A percentile compares a stretch with the other conserved stretches of the same genome.
phyloP scores from a whole-genome alignment of 495 filamentous ascomycete genomes.

The Xylaria grammica region DNA sequence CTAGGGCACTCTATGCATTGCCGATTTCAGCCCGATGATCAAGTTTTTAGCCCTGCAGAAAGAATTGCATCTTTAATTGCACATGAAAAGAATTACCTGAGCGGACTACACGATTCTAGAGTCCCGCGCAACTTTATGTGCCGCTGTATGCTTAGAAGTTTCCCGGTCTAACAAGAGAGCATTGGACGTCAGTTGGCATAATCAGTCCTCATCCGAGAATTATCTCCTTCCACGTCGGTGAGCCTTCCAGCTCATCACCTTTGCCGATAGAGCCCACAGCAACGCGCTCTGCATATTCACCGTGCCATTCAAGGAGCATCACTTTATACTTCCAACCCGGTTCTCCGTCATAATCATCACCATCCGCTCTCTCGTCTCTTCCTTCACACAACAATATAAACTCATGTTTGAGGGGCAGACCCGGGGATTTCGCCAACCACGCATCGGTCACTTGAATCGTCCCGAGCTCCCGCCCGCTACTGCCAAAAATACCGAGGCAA shows the following conservation, averaged over 20 bases:
- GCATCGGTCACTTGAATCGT: not conserved
- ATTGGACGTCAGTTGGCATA: not conserved
- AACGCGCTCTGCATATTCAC: slow-evolving; percentile 25
- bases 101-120: too few species aligned
- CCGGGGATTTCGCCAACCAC: not conserved
- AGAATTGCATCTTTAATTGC: too few species aligned
- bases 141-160: too few species aligned
- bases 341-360: slow-evolving; percentile 11
- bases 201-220: slow-evolving; percentile 37
- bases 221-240: slow-evolving; percentile 51
- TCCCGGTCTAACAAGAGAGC: too few species aligned
- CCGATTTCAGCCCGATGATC: not conserved
- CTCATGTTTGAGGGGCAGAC: not conserved
- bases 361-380: slow-evolving; percentile 7
- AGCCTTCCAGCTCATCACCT: slow-evolving; percentile 43
- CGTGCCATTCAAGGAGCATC: slow-evolving; percentile 26
- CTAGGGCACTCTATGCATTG: not conserved
- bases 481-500: not conserved
- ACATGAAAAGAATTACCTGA: too few species aligned
- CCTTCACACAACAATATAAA: slow-evolving; percentile 18
- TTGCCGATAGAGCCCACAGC: slow-evolving; percentile 26
- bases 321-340: slow-evolving; percentile 29
- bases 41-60: too few species aligned
- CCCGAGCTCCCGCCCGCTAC: not conserved
- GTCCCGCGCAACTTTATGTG: too few species aligned